Evolutionary conservation across 306 rosid genomes (phyloP).

Genomic region (Calophaca sinica): DNA sequence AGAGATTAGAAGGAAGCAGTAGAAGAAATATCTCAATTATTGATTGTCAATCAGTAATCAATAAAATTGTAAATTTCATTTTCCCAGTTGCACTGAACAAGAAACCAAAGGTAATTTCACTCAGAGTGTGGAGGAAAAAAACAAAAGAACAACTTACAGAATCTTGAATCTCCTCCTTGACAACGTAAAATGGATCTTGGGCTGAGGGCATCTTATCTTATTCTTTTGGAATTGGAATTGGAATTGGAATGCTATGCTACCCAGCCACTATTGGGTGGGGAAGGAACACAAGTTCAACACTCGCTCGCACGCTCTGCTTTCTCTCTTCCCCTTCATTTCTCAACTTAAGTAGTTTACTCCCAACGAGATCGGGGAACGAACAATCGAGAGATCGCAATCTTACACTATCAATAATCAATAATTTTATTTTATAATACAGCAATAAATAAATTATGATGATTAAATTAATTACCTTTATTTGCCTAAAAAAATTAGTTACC

Average conservation of each 20-base stretch:
- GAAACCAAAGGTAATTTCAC: conserved; percentile 2
- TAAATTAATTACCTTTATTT: too few species aligned
- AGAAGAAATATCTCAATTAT: neutral
- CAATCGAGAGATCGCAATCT: too few species aligned
- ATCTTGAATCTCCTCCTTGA: conserved; percentile 94
- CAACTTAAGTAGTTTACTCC: too few species aligned
- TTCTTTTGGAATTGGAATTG: neutral
- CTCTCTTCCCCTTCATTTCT: too few species aligned
- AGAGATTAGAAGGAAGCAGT: neutral
- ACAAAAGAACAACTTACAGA: conserved; percentile 68
- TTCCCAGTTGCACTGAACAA: neutral
- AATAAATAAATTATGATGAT: too few species aligned
- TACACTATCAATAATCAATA: too few species aligned
- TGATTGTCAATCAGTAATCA: conserved; percentile 7
- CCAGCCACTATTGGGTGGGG: too few species aligned
- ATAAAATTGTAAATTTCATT: neutral
- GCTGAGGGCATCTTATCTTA: conserved; percentile 87
- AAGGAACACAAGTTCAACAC: too few species aligned
- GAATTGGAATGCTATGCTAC: neutral
- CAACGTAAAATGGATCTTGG: conserved; percentile 98
- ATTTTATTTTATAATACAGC: too few species aligned
- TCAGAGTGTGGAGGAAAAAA: neutral
- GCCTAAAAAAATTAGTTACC: too few species aligned
- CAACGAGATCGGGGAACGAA: too few species aligned
- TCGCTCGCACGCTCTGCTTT: too few species aligned